Conservation (phyloP, 306 rosid species). For the Rosa multiflora region DNA sequence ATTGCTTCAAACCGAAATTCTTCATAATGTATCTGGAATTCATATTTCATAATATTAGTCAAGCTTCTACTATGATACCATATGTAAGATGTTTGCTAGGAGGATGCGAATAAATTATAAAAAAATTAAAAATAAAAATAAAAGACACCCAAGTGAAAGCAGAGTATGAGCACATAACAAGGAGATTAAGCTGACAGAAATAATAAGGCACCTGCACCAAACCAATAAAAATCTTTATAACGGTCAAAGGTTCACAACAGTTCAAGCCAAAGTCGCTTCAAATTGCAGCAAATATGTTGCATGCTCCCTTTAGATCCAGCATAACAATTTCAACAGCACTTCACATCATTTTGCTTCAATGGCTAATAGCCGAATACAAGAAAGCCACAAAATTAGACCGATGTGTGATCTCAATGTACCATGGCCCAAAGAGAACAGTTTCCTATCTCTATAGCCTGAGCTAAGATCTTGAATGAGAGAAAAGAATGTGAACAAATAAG, state of each 20-base stretch:
- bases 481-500: background rate
- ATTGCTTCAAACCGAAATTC: constrained; percentile 52
- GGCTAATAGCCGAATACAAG: background rate
- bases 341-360: background rate
- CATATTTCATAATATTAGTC: constrained; percentile 24
- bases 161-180: background rate
- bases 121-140: background rate
- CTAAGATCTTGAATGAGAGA: background rate
- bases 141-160: background rate
- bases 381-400: background rate
- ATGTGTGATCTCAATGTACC: background rate
- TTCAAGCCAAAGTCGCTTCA: background rate
- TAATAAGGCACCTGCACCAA: background rate
- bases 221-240: background rate
- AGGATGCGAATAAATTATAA: background rate
- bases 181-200: background rate
- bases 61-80: background rate
- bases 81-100: background rate
- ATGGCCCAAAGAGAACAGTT: background rate
- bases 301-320: background rate
- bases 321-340: background rate
- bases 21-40: constrained; percentile 64
- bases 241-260: background rate
- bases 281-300: background rate
- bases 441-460: background rate